Evolutionary conservation across 2,329 filamentous ascomycete species (phyloP).

Genomic region (Exophiala sideris): DNA sequence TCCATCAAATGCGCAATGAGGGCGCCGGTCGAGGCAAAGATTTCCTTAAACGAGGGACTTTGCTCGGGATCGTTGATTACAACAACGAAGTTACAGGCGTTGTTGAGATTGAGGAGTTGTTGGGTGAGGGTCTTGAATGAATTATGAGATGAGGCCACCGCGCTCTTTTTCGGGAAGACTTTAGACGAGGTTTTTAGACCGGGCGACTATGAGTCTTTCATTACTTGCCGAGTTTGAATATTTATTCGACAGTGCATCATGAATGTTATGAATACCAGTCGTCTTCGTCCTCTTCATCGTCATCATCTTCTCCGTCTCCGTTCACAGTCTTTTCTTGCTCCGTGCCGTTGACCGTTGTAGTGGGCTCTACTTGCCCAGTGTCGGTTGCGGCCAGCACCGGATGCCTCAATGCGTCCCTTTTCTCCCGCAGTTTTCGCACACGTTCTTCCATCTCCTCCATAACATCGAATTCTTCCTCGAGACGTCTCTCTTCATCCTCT

Average conservation of each 20-base stretch:
- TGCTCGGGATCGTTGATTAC: constrained; percentile 49
- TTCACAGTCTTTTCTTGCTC: constrained; percentile 40
- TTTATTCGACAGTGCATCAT: constrained; percentile 21
- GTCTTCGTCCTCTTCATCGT: constrained; percentile 56
- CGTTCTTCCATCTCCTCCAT: constrained; percentile 76
- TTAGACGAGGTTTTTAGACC: not conserved
- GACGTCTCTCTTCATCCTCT: constrained; percentile 69
- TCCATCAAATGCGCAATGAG: constrained; percentile 40
- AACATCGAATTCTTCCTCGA: constrained; percentile 76
- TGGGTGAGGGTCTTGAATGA: constrained; percentile 28
- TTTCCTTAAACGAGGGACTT: constrained; percentile 41
- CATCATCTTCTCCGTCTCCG: constrained; percentile 47
- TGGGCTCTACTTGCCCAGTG: constrained; percentile 18
- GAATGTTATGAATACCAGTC: constrained; percentile 32
- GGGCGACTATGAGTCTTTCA: not conserved
- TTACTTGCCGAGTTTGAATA: not conserved
- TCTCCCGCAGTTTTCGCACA: constrained; percentile 65
- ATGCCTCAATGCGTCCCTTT: constrained; percentile 63
- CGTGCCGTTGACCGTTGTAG: constrained; percentile 21
- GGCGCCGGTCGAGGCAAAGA: constrained; percentile 31
- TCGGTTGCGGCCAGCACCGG: constrained; percentile 27
- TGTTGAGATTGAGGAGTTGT: constrained; percentile 45
- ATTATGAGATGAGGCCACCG: not conserved
- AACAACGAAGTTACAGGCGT: constrained; percentile 46
- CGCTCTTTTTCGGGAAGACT: not conserved